Evolutionary conservation across 495 filamentous ascomycete species (phyloP).

Genomic region (Penicillium dipodomyicola): DNA sequence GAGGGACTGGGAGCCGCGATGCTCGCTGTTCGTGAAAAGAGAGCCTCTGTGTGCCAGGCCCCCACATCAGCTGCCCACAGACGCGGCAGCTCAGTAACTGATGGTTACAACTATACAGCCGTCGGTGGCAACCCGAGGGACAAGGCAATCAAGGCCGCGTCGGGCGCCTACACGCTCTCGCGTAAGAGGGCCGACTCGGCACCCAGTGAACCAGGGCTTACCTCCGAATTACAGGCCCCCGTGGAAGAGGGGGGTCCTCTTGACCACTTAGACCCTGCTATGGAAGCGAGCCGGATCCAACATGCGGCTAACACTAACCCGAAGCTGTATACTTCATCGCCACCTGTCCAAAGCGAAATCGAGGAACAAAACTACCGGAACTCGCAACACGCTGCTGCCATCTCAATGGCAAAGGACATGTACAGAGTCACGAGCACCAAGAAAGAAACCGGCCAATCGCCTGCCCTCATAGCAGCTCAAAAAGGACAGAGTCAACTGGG

Average conservation of each 20-base stretch:
- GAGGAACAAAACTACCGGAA: constrained; percentile 71
- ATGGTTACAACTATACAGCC: constrained; percentile 46
- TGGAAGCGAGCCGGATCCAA: constrained; percentile 57
- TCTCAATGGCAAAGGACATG: constrained; percentile 87
- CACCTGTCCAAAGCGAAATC: constrained; percentile 66
- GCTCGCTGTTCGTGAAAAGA: constrained; percentile 61
- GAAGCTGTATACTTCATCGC: constrained; percentile 72
- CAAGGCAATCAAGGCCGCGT: constrained; percentile 68
- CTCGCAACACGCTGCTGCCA: constrained; percentile 72
- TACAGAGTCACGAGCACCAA: constrained; percentile 60
- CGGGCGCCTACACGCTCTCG: constrained; percentile 63
- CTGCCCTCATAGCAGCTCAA: constrained; percentile 40
- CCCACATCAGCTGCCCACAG: constrained; percentile 8
- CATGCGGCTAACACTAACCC: constrained; percentile 51
- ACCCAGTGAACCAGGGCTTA: constrained; percentile 49
- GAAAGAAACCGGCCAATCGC: constrained; percentile 21
- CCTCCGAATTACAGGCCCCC: constrained; percentile 54
- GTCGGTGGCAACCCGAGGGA: constrained; percentile 51
- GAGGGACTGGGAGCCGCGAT: constrained; percentile 72
- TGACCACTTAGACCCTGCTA: constrained; percentile 39
- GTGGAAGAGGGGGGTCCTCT: constrained; percentile 28
- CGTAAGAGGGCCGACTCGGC: constrained; percentile 66
- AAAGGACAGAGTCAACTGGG: constrained; percentile 37
- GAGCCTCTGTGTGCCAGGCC: constrained; percentile 17
- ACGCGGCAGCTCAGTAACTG: constrained; percentile 11